A percentile compares a stretch with the other conserved stretches of the same genome.
Evolutionary conservation across 495 filamentous ascomycete species (phyloP).

Genomic region (Staphylotrichum tortipilum): DNA sequence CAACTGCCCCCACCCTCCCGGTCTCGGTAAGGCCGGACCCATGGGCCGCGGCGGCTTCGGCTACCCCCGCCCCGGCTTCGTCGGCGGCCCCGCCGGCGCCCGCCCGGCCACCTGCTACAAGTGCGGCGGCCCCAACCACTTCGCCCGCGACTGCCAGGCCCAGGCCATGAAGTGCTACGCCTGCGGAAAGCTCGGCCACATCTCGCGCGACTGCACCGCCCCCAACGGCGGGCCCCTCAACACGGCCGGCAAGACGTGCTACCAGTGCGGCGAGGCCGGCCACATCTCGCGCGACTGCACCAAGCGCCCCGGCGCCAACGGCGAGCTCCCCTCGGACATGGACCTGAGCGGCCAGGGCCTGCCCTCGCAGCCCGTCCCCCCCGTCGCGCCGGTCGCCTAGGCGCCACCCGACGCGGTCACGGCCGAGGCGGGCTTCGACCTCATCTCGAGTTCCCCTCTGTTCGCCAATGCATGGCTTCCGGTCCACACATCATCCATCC

Average conservation of each 20-base stretch:
- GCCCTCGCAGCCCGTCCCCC: conserved; percentile 19
- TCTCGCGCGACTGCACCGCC: conserved; percentile 93
- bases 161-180: conserved; percentile 99
- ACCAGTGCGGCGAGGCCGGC: conserved; percentile 88
- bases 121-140: conserved; percentile 98
- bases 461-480: conserved; percentile 8
- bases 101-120: conserved; percentile 97
- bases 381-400: conserved; percentile 30
- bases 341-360: conserved; percentile 16
- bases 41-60: conserved; percentile 58
- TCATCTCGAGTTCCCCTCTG: background rate
- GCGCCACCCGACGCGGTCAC: background rate
- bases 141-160: conserved; percentile 96
- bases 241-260: conserved; percentile 96
- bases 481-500: conserved; percentile 2
- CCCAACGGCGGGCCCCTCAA: conserved; percentile 94
- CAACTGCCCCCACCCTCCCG: conserved; percentile 67
- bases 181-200: conserved; percentile 96
- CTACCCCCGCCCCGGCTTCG: conserved; percentile 35
- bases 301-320: conserved; percentile 45
- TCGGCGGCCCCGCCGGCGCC: conserved; percentile 37
- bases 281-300: conserved; percentile 96
- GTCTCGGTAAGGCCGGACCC: conserved; percentile 55
- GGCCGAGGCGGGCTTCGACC: background rate
- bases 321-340: conserved; percentile 34